phyloP scores from a whole-genome alignment of 495 filamentous ascomycete genomes.

The Neurospora sp. region DNA sequence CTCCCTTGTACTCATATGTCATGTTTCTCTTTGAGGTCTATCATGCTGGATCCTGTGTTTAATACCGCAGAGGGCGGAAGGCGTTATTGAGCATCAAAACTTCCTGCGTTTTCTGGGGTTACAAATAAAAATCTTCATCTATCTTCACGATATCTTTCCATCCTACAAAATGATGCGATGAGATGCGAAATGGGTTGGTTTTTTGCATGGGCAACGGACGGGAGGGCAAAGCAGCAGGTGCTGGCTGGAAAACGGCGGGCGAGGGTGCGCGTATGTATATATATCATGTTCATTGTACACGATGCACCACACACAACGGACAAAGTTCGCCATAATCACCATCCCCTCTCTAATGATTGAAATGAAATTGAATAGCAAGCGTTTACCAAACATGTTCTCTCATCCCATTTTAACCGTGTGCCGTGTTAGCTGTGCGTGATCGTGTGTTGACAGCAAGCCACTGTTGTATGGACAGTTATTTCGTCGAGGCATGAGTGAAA shows the following conservation, averaged over 20 bases:
- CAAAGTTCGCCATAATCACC: neutral
- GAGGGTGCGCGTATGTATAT: neutral
- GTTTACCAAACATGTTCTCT: neutral
- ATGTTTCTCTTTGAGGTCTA: constrained; percentile 12
- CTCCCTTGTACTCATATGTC: constrained; percentile 38
- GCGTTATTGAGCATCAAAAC: constrained; percentile 41
- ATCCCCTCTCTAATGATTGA: neutral
- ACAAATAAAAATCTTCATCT: constrained; percentile 9
- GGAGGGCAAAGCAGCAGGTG: neutral
- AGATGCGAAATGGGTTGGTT: neutral
- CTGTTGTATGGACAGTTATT: neutral
- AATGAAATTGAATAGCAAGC: neutral
- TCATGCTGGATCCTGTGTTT: constrained; percentile 23
- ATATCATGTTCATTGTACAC: neutral
- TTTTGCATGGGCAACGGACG: neutral
- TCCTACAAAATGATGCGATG: neutral
- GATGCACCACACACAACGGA: neutral
- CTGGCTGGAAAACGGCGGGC: neutral
- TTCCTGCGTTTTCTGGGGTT: constrained; percentile 20
- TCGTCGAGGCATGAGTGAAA: neutral
- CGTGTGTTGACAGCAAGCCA: neutral
- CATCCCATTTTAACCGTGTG: too few species aligned
- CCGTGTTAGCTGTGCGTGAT: neutral
- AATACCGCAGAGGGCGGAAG: constrained; percentile 31
- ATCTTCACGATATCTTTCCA: constrained; percentile 15